Percentiles rank a stretch among this genome's conserved stretches.
phyloP scores from a whole-genome alignment of 1,284 basidiomycete genomes.

The Bondarzewia mesenterica region DNA sequence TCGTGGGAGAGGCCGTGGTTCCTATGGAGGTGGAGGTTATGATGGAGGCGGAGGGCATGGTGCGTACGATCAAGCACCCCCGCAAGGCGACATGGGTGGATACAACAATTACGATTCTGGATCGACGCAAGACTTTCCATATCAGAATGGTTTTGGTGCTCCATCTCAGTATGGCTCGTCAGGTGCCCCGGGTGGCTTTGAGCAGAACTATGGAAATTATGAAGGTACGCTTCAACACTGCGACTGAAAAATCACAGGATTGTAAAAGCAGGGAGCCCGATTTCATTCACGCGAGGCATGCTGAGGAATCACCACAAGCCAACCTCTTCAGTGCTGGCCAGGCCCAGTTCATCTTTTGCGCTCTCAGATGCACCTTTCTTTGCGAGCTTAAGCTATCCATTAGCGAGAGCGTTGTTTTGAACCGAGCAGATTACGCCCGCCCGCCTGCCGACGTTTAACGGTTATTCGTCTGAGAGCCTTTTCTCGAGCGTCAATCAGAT shows the following conservation, averaged over 20 bases:
- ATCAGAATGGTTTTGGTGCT: slow-evolving; percentile 52
- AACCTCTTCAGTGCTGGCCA: neutral
- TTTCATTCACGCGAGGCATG: neutral
- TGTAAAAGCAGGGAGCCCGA: neutral
- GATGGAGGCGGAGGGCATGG: slow-evolving; percentile 39
- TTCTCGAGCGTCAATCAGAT: neutral
- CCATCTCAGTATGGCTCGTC: slow-evolving; percentile 36
- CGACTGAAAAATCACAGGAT: neutral
- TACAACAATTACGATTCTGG: slow-evolving; percentile 61
- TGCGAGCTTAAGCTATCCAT: slow-evolving; percentile 6
- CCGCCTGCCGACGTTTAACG: neutral
- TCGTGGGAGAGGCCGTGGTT: slow-evolving; percentile 44
- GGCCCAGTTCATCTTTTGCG: neutral
- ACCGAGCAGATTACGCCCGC: neutral
- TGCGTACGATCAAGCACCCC: slow-evolving; percentile 55
- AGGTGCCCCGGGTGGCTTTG: slow-evolving; percentile 35
- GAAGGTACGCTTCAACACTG: slow-evolving; percentile 71
- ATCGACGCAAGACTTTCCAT: slow-evolving; percentile 52
- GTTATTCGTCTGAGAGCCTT: neutral
- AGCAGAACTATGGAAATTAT: slow-evolving; percentile 53
- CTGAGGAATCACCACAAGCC: neutral
- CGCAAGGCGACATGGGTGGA: slow-evolving; percentile 49
- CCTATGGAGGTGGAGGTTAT: slow-evolving; percentile 26
- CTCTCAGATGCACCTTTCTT: neutral
- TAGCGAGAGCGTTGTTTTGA: neutral